phyloP scores from a whole-genome alignment of 2,329 filamentous ascomycete genomes.

The Botrytis fabae region DNA sequence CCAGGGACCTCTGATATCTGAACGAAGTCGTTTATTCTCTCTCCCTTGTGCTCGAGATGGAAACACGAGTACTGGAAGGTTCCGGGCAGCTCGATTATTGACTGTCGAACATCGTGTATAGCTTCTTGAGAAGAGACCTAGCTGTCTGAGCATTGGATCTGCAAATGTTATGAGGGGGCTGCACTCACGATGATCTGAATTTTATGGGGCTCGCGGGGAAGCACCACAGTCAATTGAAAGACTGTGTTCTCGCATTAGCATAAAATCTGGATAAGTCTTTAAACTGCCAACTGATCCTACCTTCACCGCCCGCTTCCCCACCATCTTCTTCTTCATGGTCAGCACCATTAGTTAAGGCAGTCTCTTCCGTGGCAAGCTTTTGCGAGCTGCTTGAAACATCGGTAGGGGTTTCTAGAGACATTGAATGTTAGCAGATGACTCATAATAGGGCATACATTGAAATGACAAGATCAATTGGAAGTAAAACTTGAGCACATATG shows the following conservation, averaged over 20 bases:
- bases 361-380: slow-evolving; percentile 19
- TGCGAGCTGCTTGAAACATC: slow-evolving; percentile 28
- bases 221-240: slow-evolving; percentile 69
- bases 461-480: background rate
- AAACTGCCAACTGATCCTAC: slow-evolving; percentile 31
- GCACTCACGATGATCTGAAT: slow-evolving; percentile 79
- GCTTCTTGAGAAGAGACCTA: slow-evolving; percentile 92
- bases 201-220: slow-evolving; percentile 76
- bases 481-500: background rate
- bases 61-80: slow-evolving; percentile 99
- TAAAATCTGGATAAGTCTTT: slow-evolving; percentile 8
- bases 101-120: slow-evolving; percentile 94
- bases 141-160: slow-evolving; percentile 34
- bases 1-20: slow-evolving; percentile 86
- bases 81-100: slow-evolving; percentile 87
- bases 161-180: slow-evolving; percentile 7
- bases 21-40: slow-evolving; percentile 92
- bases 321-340: slow-evolving; percentile 34
- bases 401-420: slow-evolving; percentile 28
- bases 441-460: background rate
- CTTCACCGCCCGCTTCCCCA: slow-evolving; percentile 37
- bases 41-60: slow-evolving; percentile 87
- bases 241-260: slow-evolving; percentile 43
- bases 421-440: slow-evolving; percentile 6
- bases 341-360: slow-evolving; percentile 29